Base-by-base conservation (phyloP, 2,329 filamentous ascomycete genomes). In the Emmonsia crescens region DNA sequence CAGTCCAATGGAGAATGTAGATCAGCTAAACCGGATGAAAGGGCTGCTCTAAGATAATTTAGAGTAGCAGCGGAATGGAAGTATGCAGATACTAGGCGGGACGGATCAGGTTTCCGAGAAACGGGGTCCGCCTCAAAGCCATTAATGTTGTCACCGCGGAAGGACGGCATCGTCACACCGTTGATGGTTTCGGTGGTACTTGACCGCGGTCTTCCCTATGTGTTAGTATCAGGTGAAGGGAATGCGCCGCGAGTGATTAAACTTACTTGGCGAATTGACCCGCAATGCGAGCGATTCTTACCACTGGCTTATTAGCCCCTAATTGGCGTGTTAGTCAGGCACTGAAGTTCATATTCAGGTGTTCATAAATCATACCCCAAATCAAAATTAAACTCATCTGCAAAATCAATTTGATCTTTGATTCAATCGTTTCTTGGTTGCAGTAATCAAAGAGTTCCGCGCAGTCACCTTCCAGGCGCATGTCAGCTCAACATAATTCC, bases 361-460 rank as follows among this genome's bases (percentile, higher is more conserved):
- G 40, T 81, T 63, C 82, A 82, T 67, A 38, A 42, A 38, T 46
- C 90, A 44, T 69, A 76, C 75, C 94, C 88, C 92, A 96, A 73
- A 97, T 92, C 63, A 99, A 81, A 0, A 99, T 90, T 68, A 99
- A 79, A 66, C 90, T 96, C 93, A 99, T 97, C 78, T 99, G 94
- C 63, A 99, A 80, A 36, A 99, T 83, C 31, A 99, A 84, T 78
- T 97, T 97, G 75, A 97, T 91, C 80, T 97, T 99, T 65, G 90
- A 88, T 77, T 97, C 91, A 68, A 99, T 96, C 66, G 89, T 88
- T 16, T 84, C 83, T 73, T 91, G 88, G 69, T 89, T 87, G 76
- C 94, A 99, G 80, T 99, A 99, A 75, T 94, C 91, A 71, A 99
- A 99, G 10, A 97, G 83, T 78, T 99, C 94, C 19, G 94, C 94